Base-by-base conservation (phyloP, 2,329 filamentous ascomycete species). In the Venturia aucupariae region DNA sequence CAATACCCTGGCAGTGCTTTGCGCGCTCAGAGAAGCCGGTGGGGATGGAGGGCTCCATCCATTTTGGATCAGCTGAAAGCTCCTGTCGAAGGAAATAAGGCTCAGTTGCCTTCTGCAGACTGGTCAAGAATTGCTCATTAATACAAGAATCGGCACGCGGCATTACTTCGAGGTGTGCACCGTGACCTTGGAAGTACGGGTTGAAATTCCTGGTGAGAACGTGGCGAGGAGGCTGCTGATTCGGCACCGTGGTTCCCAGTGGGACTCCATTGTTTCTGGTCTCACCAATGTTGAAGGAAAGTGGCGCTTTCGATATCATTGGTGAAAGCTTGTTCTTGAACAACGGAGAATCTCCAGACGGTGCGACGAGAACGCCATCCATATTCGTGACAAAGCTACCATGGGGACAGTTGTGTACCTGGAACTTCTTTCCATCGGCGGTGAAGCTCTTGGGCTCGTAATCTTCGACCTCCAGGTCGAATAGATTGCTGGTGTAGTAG, bases 1-100 rank as follows among this genome's bases (percentile, higher is more conserved):
- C 35, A 44, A 60, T 41, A 19, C 59, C 38, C 27, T 60, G 38
- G 22, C 24, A 17, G 22, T 60, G 59, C 41, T 60, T 27, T 19
- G 59, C 59, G 11, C 59, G 59, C 41, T 60, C 35, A 15, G 59
- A 41, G 38, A 39, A 60, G 59, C 59, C 59, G 11, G 22, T 41
- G 8, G 30, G 30, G 22, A 60, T 60, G 24, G 32, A 4, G n/a
- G 59, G 27, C 27, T 60, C 59, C 51, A 57, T 57, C 30, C 35
- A 60, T n/a, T 60, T 41, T 22, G n/a, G 6, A 60, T 41, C 59
- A 27, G 27, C 27, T 13, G 32, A 39, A 17, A 44, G 22, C 17
- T 24, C 38, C 32, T 38, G 30, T 4, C 59, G 32, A 39, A 38
- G 32, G n/a, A 38, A 30, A 15, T 44, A 60, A 41, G 35, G 35